Conservation (phyloP, 768 basidiomycete genomes). For the Lactarius hatsudake region DNA sequence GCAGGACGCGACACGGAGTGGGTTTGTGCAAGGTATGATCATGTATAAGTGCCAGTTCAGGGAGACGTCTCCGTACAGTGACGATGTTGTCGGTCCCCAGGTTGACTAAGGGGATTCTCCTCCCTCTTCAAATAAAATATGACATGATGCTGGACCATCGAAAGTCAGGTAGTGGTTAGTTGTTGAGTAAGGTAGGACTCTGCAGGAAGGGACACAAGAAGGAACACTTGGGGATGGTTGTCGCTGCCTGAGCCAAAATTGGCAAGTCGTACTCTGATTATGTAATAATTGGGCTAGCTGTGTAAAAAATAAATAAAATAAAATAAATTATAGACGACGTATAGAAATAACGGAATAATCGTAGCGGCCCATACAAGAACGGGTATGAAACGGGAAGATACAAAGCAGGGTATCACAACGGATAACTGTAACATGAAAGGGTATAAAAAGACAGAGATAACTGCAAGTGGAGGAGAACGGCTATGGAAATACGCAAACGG, state of each 20-base stretch:
- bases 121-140: background rate
- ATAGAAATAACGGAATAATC: background rate
- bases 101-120: background rate
- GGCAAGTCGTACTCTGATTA: too few species aligned
- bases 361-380: background rate
- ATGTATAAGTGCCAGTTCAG: background rate
- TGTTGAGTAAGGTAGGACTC: too few species aligned
- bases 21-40: background rate
- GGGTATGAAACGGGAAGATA: background rate
- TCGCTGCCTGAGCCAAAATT: too few species aligned
- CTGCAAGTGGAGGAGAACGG: too few species aligned
- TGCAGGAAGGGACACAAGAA: too few species aligned
- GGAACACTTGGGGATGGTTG: too few species aligned
- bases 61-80: background rate
- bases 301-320: too few species aligned
- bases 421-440: background rate
- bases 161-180: too few species aligned
- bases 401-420: background rate
- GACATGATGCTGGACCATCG: background rate
- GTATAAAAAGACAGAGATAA: background rate
- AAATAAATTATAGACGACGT: too few species aligned
- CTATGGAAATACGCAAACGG: background rate
- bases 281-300: too few species aligned
- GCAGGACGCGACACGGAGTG: background rate
- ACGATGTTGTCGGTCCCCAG: background rate